Base-by-base conservation (phyloP, 208 protist genomes). In the Plasmodiophora brassicae region DNA sequence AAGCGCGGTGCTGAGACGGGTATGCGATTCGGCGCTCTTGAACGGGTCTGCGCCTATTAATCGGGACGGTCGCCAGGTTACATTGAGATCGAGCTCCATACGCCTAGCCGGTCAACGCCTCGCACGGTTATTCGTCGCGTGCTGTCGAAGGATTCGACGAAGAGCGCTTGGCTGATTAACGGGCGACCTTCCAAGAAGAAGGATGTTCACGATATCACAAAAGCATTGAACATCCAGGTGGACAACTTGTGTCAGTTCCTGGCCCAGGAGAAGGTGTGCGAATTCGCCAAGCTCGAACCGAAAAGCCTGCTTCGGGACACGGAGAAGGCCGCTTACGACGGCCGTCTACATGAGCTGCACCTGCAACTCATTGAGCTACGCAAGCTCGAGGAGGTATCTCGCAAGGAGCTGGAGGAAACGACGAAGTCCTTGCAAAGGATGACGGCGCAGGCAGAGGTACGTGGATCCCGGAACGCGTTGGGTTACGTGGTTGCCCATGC, bases 41-140 rank as follows among this genome's bases (percentile, higher is more conserved):
- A 53, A 93, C 45, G 89, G 91, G 35, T 32, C 46, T 44, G 84
- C 90, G 14, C 39, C n/a, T 57, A 57, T 57, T 5, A 78, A 36
- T 44, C 41, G 32, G n/a, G 41, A 14, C 32, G 65, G 10, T 78
- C 5, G 10, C 5, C n/a, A 57, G 92, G 78, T 32, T 57, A 84
- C 0, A 87, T 93, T 28, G 93, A 95, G 83, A 94, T 94, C 43
- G 89, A 93, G 35, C 54, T 95, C 0, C 53, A 57, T 46, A 71
- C 91, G 20, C 71, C 44, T 14, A 72, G 60, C 32, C 45, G 50
- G 0, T 46, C 41, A 0, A 50, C 39, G 5, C 41, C 43, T 1
- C 86, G 83, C 28, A 50, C 57, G 25, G 25, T 89, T 0, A 71
- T 91, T 45, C 60, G 89, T 35, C 35, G 72, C 46, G 87, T 91